These are phyloP conservation scores for Penicillium brasilianum DNA, from an alignment of 2,329 filamentous ascomycete species.

Conservation along the genomic window DNA sequence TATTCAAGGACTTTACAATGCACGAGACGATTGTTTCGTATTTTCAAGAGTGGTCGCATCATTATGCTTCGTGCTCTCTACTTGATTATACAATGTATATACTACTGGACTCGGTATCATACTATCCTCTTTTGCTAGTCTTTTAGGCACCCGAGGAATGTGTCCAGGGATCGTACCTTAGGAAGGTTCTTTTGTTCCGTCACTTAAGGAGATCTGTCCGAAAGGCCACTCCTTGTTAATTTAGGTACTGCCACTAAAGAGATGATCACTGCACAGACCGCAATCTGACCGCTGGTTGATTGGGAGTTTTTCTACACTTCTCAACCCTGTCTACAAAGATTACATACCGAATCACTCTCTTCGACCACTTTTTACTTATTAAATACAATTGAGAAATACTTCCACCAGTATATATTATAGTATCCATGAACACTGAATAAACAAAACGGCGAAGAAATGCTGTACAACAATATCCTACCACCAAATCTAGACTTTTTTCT, in stretches of 20 bases:
- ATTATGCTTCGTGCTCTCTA: not conserved
- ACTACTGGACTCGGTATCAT: not conserved
- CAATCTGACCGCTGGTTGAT: conserved; percentile 19
- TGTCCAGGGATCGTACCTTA: not conserved
- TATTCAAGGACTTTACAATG: not conserved
- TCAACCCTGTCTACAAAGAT: no score
- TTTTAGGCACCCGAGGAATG: not conserved
- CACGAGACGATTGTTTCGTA: no score
- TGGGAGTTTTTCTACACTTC: not conserved
- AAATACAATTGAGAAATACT: not conserved
- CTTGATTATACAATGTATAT: not conserved
- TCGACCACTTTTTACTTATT: not conserved
- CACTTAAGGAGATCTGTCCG: conserved; percentile 3
- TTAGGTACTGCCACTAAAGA: not conserved
- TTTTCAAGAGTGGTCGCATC: not conserved
- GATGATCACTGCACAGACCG: conserved; percentile 8
- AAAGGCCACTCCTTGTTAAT: not conserved
- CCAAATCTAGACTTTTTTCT: conserved; percentile 11
- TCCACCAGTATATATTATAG: not conserved
- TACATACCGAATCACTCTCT: not conserved
- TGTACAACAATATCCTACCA: no score
- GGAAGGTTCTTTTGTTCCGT: not conserved
- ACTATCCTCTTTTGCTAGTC: no score
- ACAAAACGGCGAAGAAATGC: not conserved
- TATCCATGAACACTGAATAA: no score